These are phyloP conservation scores for Incumbomyces lentus DNA, from an alignment of 2,329 filamentous ascomycete species.

Conservation along the genomic window DNA sequence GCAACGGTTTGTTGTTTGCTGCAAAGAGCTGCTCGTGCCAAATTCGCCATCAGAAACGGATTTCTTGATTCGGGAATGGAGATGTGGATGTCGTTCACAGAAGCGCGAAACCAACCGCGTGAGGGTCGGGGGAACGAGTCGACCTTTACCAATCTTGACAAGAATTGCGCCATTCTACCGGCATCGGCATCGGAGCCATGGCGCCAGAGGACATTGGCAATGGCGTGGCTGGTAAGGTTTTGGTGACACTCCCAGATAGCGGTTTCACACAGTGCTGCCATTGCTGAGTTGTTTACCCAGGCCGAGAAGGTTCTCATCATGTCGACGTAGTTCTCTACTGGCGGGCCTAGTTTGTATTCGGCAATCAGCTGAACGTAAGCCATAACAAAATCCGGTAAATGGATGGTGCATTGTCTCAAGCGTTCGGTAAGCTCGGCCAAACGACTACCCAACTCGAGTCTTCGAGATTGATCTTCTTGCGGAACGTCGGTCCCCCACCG, in stretches of 20 bases:
- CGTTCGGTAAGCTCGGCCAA: constrained; percentile 10
- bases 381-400: constrained; percentile 10
- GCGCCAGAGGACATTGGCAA: neutral
- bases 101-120: constrained; percentile 11
- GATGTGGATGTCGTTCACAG: constrained; percentile 13
- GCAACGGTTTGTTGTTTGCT: constrained; percentile 16
- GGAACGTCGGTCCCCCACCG: neutral
- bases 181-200: constrained; percentile 1
- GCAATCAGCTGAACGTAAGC: constrained; percentile 13
- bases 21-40: constrained; percentile 14
- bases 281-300: constrained; percentile 12
- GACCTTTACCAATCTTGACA: neutral
- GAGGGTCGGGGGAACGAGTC: neutral
- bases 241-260: constrained; percentile 4
- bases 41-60: constrained; percentile 10
- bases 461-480: neutral
- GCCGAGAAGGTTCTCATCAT: constrained; percentile 13
- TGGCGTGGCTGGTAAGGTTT: neutral
- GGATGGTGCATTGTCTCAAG: constrained; percentile 10
- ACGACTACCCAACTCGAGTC: constrained; percentile 6
- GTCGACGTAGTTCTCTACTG: constrained; percentile 10
- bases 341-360: constrained; percentile 11
- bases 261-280: constrained; percentile 9
- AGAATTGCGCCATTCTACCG: neutral
- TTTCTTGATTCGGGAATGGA: constrained; percentile 12